Conservation (phyloP, 805 yeast genomes). For the Komagataella pseudopastoris region DNA sequence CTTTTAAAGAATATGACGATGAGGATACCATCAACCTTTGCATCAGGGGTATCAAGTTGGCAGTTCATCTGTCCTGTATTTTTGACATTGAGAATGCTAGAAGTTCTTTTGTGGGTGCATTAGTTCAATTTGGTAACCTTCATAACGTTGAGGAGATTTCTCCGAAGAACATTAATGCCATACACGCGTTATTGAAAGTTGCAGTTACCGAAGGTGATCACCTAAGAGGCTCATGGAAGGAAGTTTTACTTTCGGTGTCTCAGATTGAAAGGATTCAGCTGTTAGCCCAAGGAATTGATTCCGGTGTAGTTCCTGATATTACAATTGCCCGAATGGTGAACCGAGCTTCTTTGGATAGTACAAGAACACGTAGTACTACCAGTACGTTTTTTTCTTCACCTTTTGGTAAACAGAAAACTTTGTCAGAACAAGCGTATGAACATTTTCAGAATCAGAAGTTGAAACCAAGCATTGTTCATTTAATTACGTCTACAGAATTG, state of each 20-base stretch:
- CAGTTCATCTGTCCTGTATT: slow-evolving; percentile 72
- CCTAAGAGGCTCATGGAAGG: slow-evolving; percentile 71
- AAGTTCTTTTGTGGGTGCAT: slow-evolving; percentile 79
- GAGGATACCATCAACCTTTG: slow-evolving; percentile 54
- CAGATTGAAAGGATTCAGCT: slow-evolving; percentile 86
- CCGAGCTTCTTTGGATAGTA: slow-evolving; percentile 39
- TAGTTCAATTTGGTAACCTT: slow-evolving; percentile 76
- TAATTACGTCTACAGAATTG: slow-evolving; percentile 51
- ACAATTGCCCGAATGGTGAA: slow-evolving; percentile 58
- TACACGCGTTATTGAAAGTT: slow-evolving; percentile 56
- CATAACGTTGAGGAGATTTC: slow-evolving; percentile 69
- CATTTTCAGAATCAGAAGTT: slow-evolving; percentile 63
- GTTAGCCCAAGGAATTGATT: slow-evolving; percentile 77
- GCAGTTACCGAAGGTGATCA: slow-evolving; percentile 72
- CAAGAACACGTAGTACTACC: slow-evolving; percentile 22
- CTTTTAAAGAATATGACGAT: slow-evolving; percentile 81
- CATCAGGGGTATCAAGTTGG: slow-evolving; percentile 73
- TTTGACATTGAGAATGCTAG: slow-evolving; percentile 78
- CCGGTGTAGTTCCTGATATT: slow-evolving; percentile 77
- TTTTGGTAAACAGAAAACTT: slow-evolving; percentile 22
- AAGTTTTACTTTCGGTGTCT: slow-evolving; percentile 67
- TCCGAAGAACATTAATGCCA: slow-evolving; percentile 70
- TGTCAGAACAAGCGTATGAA: slow-evolving; percentile 54
- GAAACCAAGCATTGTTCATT: slow-evolving; percentile 39
- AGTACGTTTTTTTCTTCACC: slow-evolving; percentile 39